These are phyloP conservation scores for Piromyces finnis DNA, from an alignment of 192 early-diverging fungal genomes.

Conservation along the genomic window DNA sequence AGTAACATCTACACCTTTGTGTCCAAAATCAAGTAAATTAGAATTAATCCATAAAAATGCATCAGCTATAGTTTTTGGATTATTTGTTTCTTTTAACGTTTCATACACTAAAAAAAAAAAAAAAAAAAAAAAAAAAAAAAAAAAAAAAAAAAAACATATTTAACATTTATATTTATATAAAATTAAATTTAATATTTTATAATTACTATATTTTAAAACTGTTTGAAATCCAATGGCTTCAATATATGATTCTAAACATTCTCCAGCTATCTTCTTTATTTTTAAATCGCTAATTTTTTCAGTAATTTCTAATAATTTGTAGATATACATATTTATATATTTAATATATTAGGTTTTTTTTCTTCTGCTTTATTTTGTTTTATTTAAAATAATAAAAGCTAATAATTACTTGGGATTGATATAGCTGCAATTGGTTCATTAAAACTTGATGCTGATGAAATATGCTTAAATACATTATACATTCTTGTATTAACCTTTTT, in stretches of 20 bases:
- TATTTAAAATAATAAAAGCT: too few species aligned
- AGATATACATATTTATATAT: too few species aligned
- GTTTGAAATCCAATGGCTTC: slow-evolving; percentile 62
- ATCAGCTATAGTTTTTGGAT: slow-evolving; percentile 80
- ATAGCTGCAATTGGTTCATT: slow-evolving; percentile 52
- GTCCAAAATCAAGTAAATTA: slow-evolving; percentile 79
- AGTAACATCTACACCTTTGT: slow-evolving; percentile 50
- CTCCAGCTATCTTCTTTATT: slow-evolving; percentile 64
- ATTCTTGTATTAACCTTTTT: neutral
- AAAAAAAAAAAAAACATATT: too few species aligned
- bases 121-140: too few species aligned
- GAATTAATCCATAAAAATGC: slow-evolving; percentile 70
- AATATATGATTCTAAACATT: slow-evolving; percentile 58
- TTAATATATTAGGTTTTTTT: too few species aligned
- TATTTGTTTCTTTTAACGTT: slow-evolving; percentile 58
- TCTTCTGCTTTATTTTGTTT: too few species aligned
- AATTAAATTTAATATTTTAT: neutral
- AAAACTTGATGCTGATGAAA: slow-evolving; percentile 34
- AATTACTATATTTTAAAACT: slow-evolving; percentile 45
- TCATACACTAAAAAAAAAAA: slow-evolving; percentile 30
- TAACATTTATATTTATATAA: neutral
- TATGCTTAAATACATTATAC: neutral
- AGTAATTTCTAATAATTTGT: slow-evolving; percentile 51
- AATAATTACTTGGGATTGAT: slow-evolving; percentile 29
- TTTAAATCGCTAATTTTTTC: slow-evolving; percentile 96